Evolutionary conservation across 805 yeast genomes (phyloP).

Genomic region (Lipomyces yamadae): DNA sequence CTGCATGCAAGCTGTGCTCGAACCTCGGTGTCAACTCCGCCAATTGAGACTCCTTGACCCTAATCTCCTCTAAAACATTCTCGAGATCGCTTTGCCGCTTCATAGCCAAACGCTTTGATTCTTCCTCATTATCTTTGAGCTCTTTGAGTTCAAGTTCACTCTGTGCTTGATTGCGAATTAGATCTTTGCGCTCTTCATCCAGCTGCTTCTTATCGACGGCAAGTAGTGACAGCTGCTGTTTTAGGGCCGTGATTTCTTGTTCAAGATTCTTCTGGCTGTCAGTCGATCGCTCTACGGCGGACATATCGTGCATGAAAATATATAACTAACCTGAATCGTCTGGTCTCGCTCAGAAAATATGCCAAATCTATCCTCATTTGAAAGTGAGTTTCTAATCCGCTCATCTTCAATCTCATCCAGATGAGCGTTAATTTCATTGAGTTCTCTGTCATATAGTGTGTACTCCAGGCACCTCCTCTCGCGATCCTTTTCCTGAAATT

Average conservation of each 20-base stretch:
- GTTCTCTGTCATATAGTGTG: slow-evolving; percentile 76
- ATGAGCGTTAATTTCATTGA: slow-evolving; percentile 61
- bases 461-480: slow-evolving; percentile 74
- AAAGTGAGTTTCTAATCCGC: slow-evolving; percentile 56
- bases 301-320: background rate
- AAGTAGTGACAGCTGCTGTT: slow-evolving; percentile 56
- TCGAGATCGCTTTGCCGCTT: slow-evolving; percentile 29
- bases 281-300: slow-evolving; percentile 1
- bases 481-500: slow-evolving; percentile 69
- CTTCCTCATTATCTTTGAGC: slow-evolving; percentile 39
- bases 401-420: slow-evolving; percentile 65
- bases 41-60: slow-evolving; percentile 21
- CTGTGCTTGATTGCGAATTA: slow-evolving; percentile 50
- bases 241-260: slow-evolving; percentile 52
- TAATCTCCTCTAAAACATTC: slow-evolving; percentile 22
- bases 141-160: slow-evolving; percentile 46
- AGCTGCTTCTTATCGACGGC: slow-evolving; percentile 62
- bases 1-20: slow-evolving; percentile 25
- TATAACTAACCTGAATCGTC: slow-evolving; percentile 23
- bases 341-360: slow-evolving; percentile 66
- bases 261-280: slow-evolving; percentile 19
- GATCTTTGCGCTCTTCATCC: slow-evolving; percentile 52
- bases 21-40: slow-evolving; percentile 24
- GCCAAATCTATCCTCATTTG: slow-evolving; percentile 59
- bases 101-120: slow-evolving; percentile 36